Evolutionary conservation across 169 alveolate species (phyloP).

Genomic region (Babesia divergens): DNA sequence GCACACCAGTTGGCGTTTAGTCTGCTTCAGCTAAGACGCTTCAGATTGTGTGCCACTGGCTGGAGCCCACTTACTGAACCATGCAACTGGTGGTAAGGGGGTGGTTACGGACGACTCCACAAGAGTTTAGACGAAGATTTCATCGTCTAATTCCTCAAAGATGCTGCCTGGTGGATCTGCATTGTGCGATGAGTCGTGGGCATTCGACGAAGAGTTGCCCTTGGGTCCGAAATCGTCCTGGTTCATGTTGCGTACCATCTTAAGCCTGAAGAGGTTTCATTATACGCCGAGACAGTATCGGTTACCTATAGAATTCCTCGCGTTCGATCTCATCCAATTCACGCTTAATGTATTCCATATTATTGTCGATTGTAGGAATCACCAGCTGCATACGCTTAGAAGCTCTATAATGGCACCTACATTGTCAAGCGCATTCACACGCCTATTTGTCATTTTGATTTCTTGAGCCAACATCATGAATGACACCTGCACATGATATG

Average conservation of each 20-base stretch:
- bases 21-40: too few species aligned
- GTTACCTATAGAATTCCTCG: conserved; percentile 92
- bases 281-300: background rate
- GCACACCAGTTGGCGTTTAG: too few species aligned
- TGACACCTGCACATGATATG: conserved; percentile 73
- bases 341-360: conserved; percentile 87
- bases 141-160: conserved; percentile 5
- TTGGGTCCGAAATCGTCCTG: conserved; percentile 52
- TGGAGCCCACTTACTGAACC: too few species aligned
- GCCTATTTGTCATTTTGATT: conserved; percentile 92
- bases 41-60: too few species aligned
- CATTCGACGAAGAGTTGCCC: background rate
- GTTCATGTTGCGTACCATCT: conserved; percentile 64
- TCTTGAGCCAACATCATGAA: conserved; percentile 92
- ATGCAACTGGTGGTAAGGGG: too few species aligned
- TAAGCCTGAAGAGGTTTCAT: conserved; percentile 8
- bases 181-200: background rate
- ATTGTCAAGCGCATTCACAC: conserved; percentile 95
- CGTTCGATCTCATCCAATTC: conserved; percentile 94
- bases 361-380: conserved; percentile 87
- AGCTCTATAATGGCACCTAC: conserved; percentile 11
- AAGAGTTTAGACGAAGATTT: conserved; percentile 1
- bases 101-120: too few species aligned
- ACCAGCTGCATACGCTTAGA: conserved; percentile 73
- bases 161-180: background rate